A percentile compares a stretch with the other conserved stretches of the same genome.
These are phyloP conservation scores for Thielaviopsis musarum DNA, from an alignment of 2,329 filamentous ascomycete species.

Conservation along the genomic window DNA sequence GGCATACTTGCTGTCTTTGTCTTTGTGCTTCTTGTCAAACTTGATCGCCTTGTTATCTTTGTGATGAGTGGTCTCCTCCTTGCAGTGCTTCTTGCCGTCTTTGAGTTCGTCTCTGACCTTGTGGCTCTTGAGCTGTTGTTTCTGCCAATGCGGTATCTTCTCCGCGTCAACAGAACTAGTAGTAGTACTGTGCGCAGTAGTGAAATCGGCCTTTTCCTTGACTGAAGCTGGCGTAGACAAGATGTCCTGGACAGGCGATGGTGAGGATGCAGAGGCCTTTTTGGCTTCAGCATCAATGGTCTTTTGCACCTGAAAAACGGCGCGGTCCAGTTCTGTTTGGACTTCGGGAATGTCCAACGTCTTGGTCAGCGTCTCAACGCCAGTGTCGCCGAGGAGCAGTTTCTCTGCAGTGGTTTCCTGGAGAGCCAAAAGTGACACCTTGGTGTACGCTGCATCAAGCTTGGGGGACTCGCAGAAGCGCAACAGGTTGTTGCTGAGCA, in stretches of 20 bases:
- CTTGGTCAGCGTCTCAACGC: conserved; percentile 22
- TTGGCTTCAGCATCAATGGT: conserved; percentile 19
- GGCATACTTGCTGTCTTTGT: neutral
- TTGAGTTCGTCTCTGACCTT: neutral
- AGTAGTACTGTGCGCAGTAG: too few species aligned
- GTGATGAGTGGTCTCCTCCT: neutral
- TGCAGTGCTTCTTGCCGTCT: conserved; percentile 4
- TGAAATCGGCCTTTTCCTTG: neutral
- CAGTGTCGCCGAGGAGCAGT: conserved; percentile 13
- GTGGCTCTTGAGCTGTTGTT: neutral
- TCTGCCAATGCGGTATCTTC: neutral
- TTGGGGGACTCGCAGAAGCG: conserved; percentile 45
- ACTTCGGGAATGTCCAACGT: conserved; percentile 52
- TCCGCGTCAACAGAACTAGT: neutral
- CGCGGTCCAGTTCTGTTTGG: conserved; percentile 55
- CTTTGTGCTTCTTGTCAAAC: neutral
- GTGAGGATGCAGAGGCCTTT: neutral
- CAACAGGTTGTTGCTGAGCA: conserved; percentile 58
- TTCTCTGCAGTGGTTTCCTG: conserved; percentile 11
- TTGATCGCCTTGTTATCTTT: neutral
- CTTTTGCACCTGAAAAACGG: conserved; percentile 54
- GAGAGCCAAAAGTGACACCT: neutral
- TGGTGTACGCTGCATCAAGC: conserved; percentile 56
- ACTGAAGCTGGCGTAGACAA: neutral
- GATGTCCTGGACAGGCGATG: neutral